Conservation (phyloP, 2,329 filamentous ascomycete genomes). For the Fusarium mundagurra region DNA sequence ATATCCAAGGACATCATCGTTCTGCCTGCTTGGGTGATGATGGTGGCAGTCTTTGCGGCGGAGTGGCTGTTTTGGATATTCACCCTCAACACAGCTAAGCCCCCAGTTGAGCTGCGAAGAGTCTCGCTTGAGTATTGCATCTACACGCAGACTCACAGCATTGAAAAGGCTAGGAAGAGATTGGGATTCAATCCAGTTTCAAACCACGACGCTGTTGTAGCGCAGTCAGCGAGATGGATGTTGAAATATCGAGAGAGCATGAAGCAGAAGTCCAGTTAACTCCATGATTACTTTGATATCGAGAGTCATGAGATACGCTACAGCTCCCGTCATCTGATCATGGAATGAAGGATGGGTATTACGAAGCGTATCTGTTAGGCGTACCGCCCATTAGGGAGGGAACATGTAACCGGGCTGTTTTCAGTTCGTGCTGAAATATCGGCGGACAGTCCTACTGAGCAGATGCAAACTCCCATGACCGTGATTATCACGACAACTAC, state of each 20-base stretch:
- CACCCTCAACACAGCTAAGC: slow-evolving; percentile 38
- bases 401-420: fast-evolving
- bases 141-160: slow-evolving; percentile 20
- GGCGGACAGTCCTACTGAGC: fast-evolving
- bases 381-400: neutral
- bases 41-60: slow-evolving; percentile 5
- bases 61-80: slow-evolving; percentile 40
- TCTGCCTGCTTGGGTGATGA: slow-evolving; percentile 43
- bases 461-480: fast-evolving
- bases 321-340: neutral
- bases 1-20: slow-evolving; percentile 5
- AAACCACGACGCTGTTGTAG: slow-evolving; percentile 23
- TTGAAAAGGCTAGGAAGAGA: slow-evolving; percentile 14
- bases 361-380: too few relatives aligned
- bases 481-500: neutral
- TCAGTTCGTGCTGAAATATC: neutral
- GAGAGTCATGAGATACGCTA: fast-evolving
- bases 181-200: slow-evolving; percentile 12
- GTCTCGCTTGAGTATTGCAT: slow-evolving; percentile 36
- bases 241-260: neutral
- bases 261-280: neutral
- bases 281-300: fast-evolving
- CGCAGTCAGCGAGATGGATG: slow-evolving; percentile 19
- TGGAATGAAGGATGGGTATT: neutral
- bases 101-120: slow-evolving; percentile 36